Evolutionary conservation across 345 rosid species (phyloP).

Genomic region (Balakata baccata): DNA sequence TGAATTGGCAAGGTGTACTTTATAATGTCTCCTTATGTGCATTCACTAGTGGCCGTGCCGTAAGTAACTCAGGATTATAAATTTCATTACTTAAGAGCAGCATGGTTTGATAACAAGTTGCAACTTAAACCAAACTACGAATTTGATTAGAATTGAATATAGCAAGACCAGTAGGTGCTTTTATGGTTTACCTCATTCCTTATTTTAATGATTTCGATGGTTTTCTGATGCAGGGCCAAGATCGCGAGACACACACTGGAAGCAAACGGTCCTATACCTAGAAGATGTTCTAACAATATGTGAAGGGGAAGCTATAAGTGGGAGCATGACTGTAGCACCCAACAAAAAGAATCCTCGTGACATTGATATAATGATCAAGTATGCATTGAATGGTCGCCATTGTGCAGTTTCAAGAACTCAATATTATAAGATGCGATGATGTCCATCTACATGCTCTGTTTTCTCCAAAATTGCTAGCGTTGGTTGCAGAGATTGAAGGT

Average conservation of each 20-base stretch:
- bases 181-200: background rate
- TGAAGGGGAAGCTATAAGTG: conserved; percentile 76
- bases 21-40: background rate
- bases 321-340: conserved; percentile 83
- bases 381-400: conserved; percentile 65
- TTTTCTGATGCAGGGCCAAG: conserved; percentile 48
- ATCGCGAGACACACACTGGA: conserved; percentile 91
- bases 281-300: conserved; percentile 93
- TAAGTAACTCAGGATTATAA: background rate
- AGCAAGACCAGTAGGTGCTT: background rate
- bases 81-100: background rate
- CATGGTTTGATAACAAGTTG: background rate
- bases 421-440: conserved; percentile 64
- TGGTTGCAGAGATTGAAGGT: background rate
- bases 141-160: background rate
- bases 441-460: no score
- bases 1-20: background rate
- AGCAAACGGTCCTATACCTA: conserved; percentile 86
- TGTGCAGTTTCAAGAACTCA: conserved; percentile 60
- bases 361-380: conserved; percentile 71
- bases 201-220: background rate
- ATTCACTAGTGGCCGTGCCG: background rate
- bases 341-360: conserved; percentile 95
- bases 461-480: background rate
- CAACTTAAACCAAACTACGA: background rate